These are phyloP conservation scores for Hymenoscyphus scutula DNA, from an alignment of 2,329 filamentous ascomycete genomes.

Conservation along the genomic window DNA sequence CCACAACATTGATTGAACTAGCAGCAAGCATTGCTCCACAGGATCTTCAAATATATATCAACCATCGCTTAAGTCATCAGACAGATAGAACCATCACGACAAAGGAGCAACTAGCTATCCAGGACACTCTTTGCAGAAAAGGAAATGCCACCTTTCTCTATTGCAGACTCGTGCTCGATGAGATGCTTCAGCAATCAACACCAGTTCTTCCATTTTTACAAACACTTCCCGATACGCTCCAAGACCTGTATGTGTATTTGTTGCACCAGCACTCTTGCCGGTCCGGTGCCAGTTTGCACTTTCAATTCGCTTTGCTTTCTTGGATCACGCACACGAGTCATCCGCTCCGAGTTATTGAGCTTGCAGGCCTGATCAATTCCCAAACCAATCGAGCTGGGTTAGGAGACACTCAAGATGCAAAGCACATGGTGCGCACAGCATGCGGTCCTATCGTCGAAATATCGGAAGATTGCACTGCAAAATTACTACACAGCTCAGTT, in stretches of 20 bases:
- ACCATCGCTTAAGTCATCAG: too few species aligned
- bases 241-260: constrained; percentile 42
- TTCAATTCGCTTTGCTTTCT: constrained; percentile 41
- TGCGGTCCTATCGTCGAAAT: constrained; percentile 45
- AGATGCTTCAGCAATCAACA: constrained; percentile 21
- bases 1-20: too few species aligned
- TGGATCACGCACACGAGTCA: constrained; percentile 43
- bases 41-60: too few species aligned
- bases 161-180: constrained; percentile 28
- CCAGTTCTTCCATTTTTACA: constrained; percentile 25
- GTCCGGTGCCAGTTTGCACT: constrained; percentile 33
- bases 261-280: constrained; percentile 39
- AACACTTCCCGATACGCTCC: constrained; percentile 35
- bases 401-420: constrained; percentile 30
- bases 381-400: constrained; percentile 14
- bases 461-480: constrained; percentile 44
- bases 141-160: constrained; percentile 27
- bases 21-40: too few species aligned
- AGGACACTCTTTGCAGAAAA: background rate
- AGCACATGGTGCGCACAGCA: constrained; percentile 38
- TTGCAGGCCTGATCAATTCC: constrained; percentile 36
- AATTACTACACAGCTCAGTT: constrained; percentile 48
- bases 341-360: constrained; percentile 43
- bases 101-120: constrained; percentile 19
- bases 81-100: too few species aligned